Base-by-base conservation (phyloP, 2,329 filamentous ascomycete genomes). In the Aciculosporium take region DNA sequence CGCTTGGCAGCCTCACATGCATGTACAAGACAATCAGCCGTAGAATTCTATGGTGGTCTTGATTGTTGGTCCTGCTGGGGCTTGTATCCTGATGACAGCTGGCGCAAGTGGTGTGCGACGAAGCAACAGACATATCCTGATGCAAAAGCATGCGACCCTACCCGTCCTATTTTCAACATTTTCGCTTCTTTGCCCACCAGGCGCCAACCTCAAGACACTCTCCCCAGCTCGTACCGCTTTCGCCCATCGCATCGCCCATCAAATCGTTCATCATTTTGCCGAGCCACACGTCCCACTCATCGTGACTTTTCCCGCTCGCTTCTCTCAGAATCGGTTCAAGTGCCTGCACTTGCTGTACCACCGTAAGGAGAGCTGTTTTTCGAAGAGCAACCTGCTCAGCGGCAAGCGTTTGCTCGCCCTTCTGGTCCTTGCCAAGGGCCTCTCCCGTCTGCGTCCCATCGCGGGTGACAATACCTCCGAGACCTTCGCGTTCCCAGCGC, bases 201-300 rank as follows among this genome's bases (percentile, higher is more conserved):
- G 87, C 91, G 29, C 89, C 84, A 48, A 87, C 77, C 53, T 76
- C 85, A 17, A 95, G 64, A 60, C 86, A 94, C 60, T 95, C 88
- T 37, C 88, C 87, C 66, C 78, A 87, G 37, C 75, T 78, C 15
- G 84, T 80, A 17, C 84, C 84, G 41, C 78, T 79, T 46, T 89
- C 81, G 57, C 81, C 78, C 55, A 94, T 71, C 53, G 94, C 62
- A 60, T 91, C 82, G 36, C 76, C 78, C 55, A 94, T 71, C 53
- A 95, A 62, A 59, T 91, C 82, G 36, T 76, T 74, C 72, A 86
- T 89, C 81, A 94, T 84, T 60, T 81, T 84, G 31, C 80, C 78
- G 63, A 84, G 77, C 88, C 88, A 95, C 32, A 77, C 69, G 58
- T 93, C 84, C 87, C 87, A 95, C 63, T 95, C 88, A 51, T 94